Evolutionary conservation across 2,329 filamentous ascomycete genomes (phyloP).

Genomic region (Cercospora sp.): DNA sequence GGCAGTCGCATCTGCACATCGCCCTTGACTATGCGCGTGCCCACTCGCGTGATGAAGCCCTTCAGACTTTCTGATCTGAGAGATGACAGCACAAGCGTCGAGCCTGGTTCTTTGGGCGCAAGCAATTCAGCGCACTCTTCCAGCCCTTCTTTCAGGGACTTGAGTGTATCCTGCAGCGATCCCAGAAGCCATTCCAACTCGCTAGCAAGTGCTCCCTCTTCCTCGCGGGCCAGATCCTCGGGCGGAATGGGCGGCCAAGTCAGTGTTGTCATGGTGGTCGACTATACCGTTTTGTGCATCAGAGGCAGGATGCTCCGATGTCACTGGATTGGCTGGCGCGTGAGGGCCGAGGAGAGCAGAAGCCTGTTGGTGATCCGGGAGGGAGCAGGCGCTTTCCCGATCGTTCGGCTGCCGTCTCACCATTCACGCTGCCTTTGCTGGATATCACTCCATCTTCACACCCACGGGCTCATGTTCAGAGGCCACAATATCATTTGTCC

Average conservation of each 20-base stretch:
- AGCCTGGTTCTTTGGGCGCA: conserved; percentile 78
- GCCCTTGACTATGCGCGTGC: conserved; percentile 87
- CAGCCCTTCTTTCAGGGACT: conserved; percentile 67
- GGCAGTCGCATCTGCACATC: conserved; percentile 75
- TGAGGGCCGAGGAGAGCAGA: neutral
- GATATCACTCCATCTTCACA: neutral
- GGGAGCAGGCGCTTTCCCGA: conserved; percentile 2
- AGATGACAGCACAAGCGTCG: conserved; percentile 85
- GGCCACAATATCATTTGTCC: neutral
- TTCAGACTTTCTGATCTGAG: conserved; percentile 86
- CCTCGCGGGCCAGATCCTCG: conserved; percentile 53
- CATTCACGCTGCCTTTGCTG: neutral
- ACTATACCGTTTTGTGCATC: conserved; percentile 1
- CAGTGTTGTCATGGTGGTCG: conserved; percentile 58
- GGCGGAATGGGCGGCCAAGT: conserved; percentile 60
- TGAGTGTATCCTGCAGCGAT: conserved; percentile 61
- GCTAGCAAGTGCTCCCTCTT: conserved; percentile 54
- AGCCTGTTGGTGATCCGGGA: conserved; percentile 3
- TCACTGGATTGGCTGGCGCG: neutral
- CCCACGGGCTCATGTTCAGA: neutral
- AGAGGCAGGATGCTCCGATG: neutral
- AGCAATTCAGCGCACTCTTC: conserved; percentile 87
- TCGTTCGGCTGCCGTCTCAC: neutral
- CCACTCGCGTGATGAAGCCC: conserved; percentile 85
- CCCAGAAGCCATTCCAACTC: conserved; percentile 66